Evolutionary conservation across 768 basidiomycete species (phyloP).

Genomic region (Brasilioporus rufonigricans): DNA sequence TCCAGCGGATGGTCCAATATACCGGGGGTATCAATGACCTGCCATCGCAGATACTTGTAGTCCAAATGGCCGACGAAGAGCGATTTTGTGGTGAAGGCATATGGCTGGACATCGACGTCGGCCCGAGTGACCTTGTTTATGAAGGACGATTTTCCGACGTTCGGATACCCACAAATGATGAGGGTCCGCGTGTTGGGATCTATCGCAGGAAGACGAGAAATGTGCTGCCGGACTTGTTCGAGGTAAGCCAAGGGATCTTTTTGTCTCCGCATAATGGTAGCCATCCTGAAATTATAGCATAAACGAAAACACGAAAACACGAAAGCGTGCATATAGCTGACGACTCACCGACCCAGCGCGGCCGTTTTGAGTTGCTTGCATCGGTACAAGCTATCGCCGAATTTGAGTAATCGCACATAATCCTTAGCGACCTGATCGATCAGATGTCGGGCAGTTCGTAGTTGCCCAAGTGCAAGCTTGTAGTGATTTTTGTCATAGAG

Average conservation of each 20-base stretch:
- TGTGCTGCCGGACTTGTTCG: constrained; percentile 98
- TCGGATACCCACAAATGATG: constrained; percentile 97
- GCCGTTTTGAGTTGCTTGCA: constrained; percentile 99
- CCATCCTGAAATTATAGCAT: constrained; percentile 62
- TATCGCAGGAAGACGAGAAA: constrained; percentile 96
- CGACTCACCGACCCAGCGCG: constrained; percentile 87
- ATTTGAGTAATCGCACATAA: constrained; percentile 94
- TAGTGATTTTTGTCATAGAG: constrained; percentile 99
- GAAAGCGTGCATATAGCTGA: background rate
- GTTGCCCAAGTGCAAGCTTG: constrained; percentile 96
- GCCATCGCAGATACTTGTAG: constrained; percentile 99
- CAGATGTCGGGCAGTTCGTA: constrained; percentile 92
- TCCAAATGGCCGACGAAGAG: constrained; percentile 98
- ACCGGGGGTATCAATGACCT: constrained; percentile 99
- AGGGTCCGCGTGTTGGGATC: constrained; percentile 98
- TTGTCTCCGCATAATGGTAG: constrained; percentile 97
- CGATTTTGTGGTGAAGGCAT: constrained; percentile 98
- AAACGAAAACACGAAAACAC: background rate
- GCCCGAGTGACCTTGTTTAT: constrained; percentile 99
- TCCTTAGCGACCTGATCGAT: constrained; percentile 98
- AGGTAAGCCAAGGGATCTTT: constrained; percentile 98
- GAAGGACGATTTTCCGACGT: constrained; percentile 99
- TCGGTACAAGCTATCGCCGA: constrained; percentile 95
- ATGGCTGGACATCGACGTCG: constrained; percentile 99
- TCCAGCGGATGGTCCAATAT: constrained; percentile 97